Conservation (phyloP, 257 asterid species). For the Solanum virginianum region DNA sequence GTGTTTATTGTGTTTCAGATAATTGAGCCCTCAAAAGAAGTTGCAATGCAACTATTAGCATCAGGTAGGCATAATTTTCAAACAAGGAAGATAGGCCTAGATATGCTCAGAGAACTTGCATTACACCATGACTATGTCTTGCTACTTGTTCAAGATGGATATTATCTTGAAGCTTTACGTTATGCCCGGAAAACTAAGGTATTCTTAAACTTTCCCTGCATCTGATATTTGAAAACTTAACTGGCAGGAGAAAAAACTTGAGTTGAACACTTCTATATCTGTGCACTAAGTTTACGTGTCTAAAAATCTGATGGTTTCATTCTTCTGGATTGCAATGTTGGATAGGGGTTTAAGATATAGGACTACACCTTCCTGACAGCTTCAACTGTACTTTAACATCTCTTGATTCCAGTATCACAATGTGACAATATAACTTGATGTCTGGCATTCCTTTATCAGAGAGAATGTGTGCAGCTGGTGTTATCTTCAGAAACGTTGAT, state of each 20-base stretch:
- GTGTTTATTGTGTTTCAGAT: conserved; percentile 39
- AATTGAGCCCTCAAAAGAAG: conserved; percentile 90
- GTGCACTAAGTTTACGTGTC: neutral
- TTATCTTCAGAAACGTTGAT: neutral
- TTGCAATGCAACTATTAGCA: conserved; percentile 76
- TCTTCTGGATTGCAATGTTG: neutral
- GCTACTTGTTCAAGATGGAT: conserved; percentile 83
- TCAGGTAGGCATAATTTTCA: conserved; percentile 61
- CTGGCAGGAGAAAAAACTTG: neutral
- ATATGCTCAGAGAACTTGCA: conserved; percentile 71
- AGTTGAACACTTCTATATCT: neutral
- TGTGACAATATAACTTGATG: neutral
- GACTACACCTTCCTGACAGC: neutral
- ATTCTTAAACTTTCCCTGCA: neutral
- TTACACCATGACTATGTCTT: conserved; percentile 74
- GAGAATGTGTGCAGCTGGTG: neutral
- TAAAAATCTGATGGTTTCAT: neutral
- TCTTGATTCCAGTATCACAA: neutral
- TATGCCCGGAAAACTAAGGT: conserved; percentile 82
- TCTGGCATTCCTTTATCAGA: neutral
- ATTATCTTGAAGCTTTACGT: conserved; percentile 86
- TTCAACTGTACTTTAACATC: neutral
- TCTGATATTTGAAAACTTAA: neutral
- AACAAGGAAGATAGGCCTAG: conserved; percentile 71
- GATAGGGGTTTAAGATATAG: neutral